Base-by-base conservation (phyloP, 108 stramenopile genomes). In the Bacterosira constricta region DNA sequence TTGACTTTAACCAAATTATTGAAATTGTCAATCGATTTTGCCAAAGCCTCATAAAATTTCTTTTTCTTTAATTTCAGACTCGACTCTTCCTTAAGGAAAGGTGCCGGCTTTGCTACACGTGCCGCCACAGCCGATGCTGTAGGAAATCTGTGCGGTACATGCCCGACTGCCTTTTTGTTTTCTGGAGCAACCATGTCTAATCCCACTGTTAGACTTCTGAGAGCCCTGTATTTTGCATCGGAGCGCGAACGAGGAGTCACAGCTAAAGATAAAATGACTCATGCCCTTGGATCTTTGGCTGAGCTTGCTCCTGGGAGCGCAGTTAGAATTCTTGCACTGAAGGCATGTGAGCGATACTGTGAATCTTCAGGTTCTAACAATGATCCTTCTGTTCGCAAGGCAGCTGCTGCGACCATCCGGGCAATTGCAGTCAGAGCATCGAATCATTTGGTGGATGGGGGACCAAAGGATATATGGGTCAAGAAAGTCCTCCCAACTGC, bases 61-160 rank as follows among this genome's bases (percentile, higher is more conserved):
- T n/a, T n/a, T n/a, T n/a, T n/a, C n/a, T n/a, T n/a, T n/a, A n/a
- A n/a, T n/a, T n/a, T n/a, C n/a, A n/a, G n/a, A n/a, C 70, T 80
- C 31, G 80, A 80, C 47, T 54, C 74, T 18, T 50, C 75, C 6
- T 55, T 80, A 9, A 37, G 80, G 15, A 36, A 50, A 27, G 89
- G 85, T 20, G 81, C 83, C 3, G 92, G 92, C 9, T 89, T 94
- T 44, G 84, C 90, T 11, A 91, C 90, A n/a, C 74, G 93, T 35
- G 86, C 90, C n/a, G 87, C 93, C 26, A 71, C 77, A 37, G 93
- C 93, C 21, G 93, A 91, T 68, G 82, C 84, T 41, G 88, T 88
- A 8, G 62, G 83, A 50, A 83, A 71, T n/a, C 49, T 94, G 18
- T 90, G 85, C 59, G 59, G 49, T 32, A 81, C 84, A 9, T 86